These are phyloP conservation scores for Phylloporus rhodoxanthus DNA, from an alignment of 768 basidiomycete species.

Conservation along the genomic window DNA sequence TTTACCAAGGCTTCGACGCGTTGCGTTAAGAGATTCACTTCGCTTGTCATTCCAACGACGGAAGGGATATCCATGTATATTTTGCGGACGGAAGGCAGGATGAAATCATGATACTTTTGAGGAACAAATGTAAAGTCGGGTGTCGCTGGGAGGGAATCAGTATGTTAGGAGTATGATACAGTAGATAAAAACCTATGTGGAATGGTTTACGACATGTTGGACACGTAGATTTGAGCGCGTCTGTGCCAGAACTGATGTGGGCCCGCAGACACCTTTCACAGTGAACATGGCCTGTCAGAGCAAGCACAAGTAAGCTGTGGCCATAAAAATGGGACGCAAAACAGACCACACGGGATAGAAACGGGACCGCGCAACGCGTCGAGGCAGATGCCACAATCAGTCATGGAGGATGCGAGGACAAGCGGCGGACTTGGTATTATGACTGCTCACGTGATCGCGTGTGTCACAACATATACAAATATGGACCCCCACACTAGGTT, in stretches of 20 bases:
- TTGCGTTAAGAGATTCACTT: slow-evolving; percentile 34
- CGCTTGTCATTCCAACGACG: slow-evolving; percentile 18
- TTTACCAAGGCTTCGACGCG: slow-evolving; percentile 35
- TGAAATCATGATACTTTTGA: slow-evolving; percentile 50
- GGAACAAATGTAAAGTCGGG: slow-evolving; percentile 48
- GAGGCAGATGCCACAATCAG: slow-evolving; percentile 57
- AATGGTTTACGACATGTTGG: slow-evolving; percentile 54
- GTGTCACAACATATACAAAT: slow-evolving; percentile 16
- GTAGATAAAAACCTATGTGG: slow-evolving; percentile 42
- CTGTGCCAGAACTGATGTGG: slow-evolving; percentile 23
- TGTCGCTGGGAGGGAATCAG: slow-evolving; percentile 33
- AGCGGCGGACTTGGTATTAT: background rate
- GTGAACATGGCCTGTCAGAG: slow-evolving; percentile 53
- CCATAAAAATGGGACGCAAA: background rate
- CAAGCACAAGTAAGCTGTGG: background rate
- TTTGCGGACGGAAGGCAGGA: slow-evolving; percentile 53
- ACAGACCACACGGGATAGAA: slow-evolving; percentile 58
- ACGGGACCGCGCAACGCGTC: slow-evolving; percentile 51
- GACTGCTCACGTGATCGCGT: slow-evolving; percentile 27
- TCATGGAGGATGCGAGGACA: slow-evolving; percentile 32
- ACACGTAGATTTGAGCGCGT: slow-evolving; percentile 43
- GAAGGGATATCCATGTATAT: slow-evolving; percentile 45
- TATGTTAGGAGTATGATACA: too few relatives aligned
- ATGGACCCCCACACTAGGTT: slow-evolving; percentile 6
- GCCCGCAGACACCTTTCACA: slow-evolving; percentile 54